These are phyloP conservation scores for Lipomyces japonicus DNA, from an alignment of 805 yeast species.

Conservation along the genomic window DNA sequence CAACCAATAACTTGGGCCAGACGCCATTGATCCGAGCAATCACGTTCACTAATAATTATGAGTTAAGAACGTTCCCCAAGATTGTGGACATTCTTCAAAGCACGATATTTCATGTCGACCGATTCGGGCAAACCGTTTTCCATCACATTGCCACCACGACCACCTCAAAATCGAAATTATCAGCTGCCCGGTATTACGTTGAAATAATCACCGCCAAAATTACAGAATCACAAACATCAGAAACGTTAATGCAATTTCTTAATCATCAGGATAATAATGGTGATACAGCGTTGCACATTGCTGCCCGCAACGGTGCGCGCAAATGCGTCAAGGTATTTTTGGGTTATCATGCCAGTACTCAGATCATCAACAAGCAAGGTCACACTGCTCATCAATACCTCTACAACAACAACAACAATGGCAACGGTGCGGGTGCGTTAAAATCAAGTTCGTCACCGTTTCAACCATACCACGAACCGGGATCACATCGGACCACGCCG, in stretches of 20 bases:
- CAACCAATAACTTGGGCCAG: conserved; percentile 67
- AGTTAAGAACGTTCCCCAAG: conserved; percentile 72
- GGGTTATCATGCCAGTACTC: conserved; percentile 48
- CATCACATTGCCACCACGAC: conserved; percentile 80
- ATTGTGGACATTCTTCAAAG: conserved; percentile 72
- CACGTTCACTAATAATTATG: conserved; percentile 81
- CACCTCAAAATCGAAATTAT: conserved; percentile 60
- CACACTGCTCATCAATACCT: conserved; percentile 41
- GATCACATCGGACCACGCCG: background rate
- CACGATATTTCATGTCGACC: conserved; percentile 75
- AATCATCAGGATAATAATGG: conserved; percentile 81
- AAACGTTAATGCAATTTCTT: conserved; percentile 46
- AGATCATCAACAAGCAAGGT: conserved; percentile 43
- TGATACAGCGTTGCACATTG: conserved; percentile 79
- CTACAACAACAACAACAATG: background rate
- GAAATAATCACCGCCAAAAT: conserved; percentile 72
- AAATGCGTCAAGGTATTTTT: conserved; percentile 44
- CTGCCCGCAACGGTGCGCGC: conserved; percentile 54
- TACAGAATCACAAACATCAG: conserved; percentile 58
- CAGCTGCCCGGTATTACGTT: conserved; percentile 79
- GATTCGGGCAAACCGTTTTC: conserved; percentile 65
- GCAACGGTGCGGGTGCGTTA: conserved; percentile 6
- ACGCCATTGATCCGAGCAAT: conserved; percentile 84
- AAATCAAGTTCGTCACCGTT: conserved; percentile 26
- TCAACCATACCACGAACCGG: conserved; percentile 2